These are phyloP conservation scores for Ceratocystis lukuohia DNA, from an alignment of 2,329 filamentous ascomycete genomes.

Conservation along the genomic window DNA sequence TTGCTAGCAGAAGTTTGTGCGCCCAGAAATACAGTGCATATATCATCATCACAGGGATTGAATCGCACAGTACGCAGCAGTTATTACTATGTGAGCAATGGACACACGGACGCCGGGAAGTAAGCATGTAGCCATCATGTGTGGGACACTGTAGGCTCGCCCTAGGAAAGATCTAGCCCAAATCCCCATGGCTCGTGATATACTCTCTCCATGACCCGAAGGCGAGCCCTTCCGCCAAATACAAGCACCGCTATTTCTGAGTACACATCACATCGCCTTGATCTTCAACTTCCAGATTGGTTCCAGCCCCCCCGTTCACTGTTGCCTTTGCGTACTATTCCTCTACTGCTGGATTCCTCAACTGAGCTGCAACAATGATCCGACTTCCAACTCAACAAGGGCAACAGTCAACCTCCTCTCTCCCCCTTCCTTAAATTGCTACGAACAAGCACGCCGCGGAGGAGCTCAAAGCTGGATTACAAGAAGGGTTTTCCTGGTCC, in stretches of 20 bases:
- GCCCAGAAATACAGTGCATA: slow-evolving; percentile 5
- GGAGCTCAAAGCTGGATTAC: not conserved
- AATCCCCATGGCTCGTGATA: no score
- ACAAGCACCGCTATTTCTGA: not conserved
- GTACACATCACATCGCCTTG: not conserved
- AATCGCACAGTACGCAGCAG: not conserved
- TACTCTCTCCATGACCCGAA: not conserved
- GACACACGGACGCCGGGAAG: not conserved
- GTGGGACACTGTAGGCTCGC: not conserved
- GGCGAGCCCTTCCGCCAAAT: not conserved
- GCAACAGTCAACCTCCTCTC: not conserved
- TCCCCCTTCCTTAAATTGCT: not conserved
- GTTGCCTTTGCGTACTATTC: not conserved
- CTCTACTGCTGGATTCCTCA: not conserved
- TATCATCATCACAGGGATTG: not conserved
- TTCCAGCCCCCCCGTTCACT: not conserved
- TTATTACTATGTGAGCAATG: not conserved
- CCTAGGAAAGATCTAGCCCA: not conserved
- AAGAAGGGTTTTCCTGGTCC: not conserved
- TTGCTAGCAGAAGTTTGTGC: not conserved
- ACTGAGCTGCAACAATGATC: not conserved
- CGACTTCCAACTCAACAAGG: not conserved
- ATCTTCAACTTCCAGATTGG: not conserved
- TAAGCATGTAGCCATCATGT: not conserved
- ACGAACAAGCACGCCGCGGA: not conserved